Percentiles rank a stretch among this genome's conserved stretches.
Conservation (phyloP, 2,329 filamentous ascomycete genomes). For the Colletotrichum melonis region DNA sequence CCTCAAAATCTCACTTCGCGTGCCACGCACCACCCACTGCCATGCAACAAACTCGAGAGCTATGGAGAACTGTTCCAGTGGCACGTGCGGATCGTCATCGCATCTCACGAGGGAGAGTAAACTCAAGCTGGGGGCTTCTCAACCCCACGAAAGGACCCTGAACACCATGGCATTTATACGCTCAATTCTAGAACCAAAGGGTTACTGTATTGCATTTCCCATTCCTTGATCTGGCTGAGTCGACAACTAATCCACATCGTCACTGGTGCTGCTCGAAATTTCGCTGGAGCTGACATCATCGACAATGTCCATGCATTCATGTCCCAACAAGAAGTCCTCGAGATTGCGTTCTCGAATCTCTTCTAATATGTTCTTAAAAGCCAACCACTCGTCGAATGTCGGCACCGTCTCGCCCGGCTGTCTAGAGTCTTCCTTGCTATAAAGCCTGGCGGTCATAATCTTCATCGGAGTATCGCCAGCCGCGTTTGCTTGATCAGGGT, state of each 20-base stretch:
- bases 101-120: not conserved
- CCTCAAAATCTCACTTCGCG: not conserved
- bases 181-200: not conserved
- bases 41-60: not conserved
- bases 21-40: not conserved
- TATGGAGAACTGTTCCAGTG: not conserved
- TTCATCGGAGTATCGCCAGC: conserved; percentile 22
- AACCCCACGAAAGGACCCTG: not conserved
- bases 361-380: conserved; percentile 7
- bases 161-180: not conserved
- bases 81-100: conserved; percentile 10
- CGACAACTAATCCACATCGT: not conserved
- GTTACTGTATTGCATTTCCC: not conserved
- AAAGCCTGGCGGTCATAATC: conserved; percentile 10
- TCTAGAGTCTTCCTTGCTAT: not conserved
- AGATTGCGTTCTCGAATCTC: conserved; percentile 3
- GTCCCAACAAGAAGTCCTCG: not conserved
- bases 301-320: not conserved
- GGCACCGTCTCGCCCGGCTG: conserved; percentile 10
- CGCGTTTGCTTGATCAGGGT: not conserved
- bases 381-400: conserved; percentile 1
- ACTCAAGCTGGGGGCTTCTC: not conserved
- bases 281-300: not conserved
- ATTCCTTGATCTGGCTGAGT: not conserved
- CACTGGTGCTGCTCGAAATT: not conserved